These are phyloP conservation scores for Apiotrichum porosum DNA, from an alignment of 1,284 basidiomycete genomes.

Conservation along the genomic window DNA sequence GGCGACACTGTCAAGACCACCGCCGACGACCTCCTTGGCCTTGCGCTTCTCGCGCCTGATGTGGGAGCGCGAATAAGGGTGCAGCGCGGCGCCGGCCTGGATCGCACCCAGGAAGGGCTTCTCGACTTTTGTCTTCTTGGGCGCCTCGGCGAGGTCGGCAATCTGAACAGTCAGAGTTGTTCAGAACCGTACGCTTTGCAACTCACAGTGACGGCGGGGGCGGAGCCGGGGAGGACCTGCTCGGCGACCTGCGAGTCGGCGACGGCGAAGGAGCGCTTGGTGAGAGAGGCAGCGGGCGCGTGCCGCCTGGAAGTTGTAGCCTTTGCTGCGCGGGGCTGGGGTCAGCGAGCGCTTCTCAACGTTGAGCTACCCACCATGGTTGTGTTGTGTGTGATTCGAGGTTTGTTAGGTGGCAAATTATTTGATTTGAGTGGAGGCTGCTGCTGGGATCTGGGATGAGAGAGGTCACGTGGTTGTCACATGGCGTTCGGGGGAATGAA, in stretches of 20 bases:
- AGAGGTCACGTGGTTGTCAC: too few relatives aligned
- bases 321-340: conserved; percentile 27
- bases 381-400: not conserved
- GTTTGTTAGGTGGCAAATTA: conserved; percentile 1
- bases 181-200: too few relatives aligned
- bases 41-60: conserved; percentile 42
- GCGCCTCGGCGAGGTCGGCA: not conserved
- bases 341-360: not conserved
- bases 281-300: conserved; percentile 22
- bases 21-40: conserved; percentile 27
- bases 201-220: conserved; percentile 3
- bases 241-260: conserved; percentile 4
- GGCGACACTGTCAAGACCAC: conserved; percentile 26
- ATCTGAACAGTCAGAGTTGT: too few relatives aligned
- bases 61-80: conserved; percentile 48
- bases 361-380: conserved; percentile 6
- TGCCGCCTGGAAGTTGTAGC: conserved; percentile 18
- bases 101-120: conserved; percentile 14
- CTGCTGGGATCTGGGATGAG: too few relatives aligned
- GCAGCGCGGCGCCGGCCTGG: conserved; percentile 11
- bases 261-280: conserved; percentile 21
- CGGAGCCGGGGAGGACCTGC: conserved; percentile 19
- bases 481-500: too few relatives aligned
- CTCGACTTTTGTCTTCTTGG: not conserved
- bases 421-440: too few relatives aligned